Conservation (phyloP, 2,329 filamentous ascomycete species). For the Calonectria fujianensis region DNA sequence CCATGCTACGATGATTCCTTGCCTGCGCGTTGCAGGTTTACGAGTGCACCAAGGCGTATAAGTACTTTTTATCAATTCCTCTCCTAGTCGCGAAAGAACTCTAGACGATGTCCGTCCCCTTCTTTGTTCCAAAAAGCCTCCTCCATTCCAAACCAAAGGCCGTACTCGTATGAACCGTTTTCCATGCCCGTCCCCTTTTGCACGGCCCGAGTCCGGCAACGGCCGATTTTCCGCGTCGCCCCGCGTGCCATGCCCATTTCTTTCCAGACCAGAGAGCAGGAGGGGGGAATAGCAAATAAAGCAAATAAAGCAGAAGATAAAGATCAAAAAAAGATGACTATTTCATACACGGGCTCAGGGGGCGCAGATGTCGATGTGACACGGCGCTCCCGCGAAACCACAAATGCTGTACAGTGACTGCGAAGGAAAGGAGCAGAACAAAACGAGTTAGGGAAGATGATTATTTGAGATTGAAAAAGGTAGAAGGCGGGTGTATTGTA, state of each 20-base stretch:
- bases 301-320: background rate
- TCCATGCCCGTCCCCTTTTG: conserved; percentile 26
- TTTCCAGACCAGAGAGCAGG: conserved; percentile 16
- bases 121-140: conserved; percentile 7
- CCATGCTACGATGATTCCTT: background rate
- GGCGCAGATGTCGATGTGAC: conserved; percentile 7
- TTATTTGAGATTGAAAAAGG: conserved; percentile 25
- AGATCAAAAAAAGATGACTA: conserved; percentile 26
- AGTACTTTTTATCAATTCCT: conserved; percentile 34
- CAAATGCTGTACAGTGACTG: conserved; percentile 33
- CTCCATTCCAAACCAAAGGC: conserved; percentile 17
- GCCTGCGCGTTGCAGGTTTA: background rate
- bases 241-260: conserved; percentile 26
- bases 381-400: background rate
- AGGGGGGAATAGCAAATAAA: background rate
- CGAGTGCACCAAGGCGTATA: background rate
- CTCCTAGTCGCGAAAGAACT: background rate
- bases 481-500: conserved; percentile 23
- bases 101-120: conserved; percentile 14
- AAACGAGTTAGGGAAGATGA: conserved; percentile 1
- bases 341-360: conserved; percentile 27
- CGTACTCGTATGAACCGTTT: conserved; percentile 15
- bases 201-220: conserved; percentile 29
- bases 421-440: background rate
- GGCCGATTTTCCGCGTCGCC: conserved; percentile 21